Percentiles rank a stretch among this genome's conserved stretches.
These are phyloP conservation scores for Colletotrichum endophyticum DNA, from an alignment of 2,329 filamentous ascomycete species.

Conservation along the genomic window DNA sequence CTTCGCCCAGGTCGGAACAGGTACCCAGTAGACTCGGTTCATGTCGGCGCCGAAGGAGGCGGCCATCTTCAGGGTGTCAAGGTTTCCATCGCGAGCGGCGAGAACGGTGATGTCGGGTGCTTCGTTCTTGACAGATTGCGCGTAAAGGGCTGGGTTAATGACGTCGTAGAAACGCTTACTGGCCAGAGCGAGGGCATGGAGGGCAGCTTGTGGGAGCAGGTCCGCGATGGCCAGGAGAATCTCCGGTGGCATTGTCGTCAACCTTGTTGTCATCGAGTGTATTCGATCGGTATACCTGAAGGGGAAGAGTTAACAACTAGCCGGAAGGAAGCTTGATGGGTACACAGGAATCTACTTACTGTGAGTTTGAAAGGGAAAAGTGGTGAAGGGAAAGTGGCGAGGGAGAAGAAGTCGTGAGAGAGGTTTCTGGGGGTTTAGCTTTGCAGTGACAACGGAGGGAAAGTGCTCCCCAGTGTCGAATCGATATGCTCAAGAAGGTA, in stretches of 20 bases:
- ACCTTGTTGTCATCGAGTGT: not conserved
- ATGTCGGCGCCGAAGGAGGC: not conserved
- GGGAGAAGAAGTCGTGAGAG: too few relatives aligned
- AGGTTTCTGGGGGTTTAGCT: too few relatives aligned
- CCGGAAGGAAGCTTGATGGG: too few relatives aligned
- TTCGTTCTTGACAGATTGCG: not conserved
- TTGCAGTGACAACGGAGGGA: too few relatives aligned
- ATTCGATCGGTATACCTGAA: rapidly evolving
- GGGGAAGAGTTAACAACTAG: too few relatives aligned
- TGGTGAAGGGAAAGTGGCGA: too few relatives aligned
- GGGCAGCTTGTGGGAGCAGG: not conserved
- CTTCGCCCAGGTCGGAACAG: not conserved
- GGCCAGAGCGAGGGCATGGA: not conserved
- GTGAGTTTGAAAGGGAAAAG: too few relatives aligned
- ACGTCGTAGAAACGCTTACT: not conserved
- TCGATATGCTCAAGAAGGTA: too few relatives aligned
- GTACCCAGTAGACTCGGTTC: not conserved
- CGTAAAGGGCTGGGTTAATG: not conserved
- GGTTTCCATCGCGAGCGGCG: not conserved
- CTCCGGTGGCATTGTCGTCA: not conserved
- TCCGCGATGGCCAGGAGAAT: not conserved
- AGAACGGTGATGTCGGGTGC: not conserved
- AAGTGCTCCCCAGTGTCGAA: too few relatives aligned
- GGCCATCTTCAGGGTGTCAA: not conserved
- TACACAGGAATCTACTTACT: too few relatives aligned